These are phyloP conservation scores for Rhizophagus sp. DNA, from an alignment of 192 early-diverging fungal species.

Conservation along the genomic window DNA sequence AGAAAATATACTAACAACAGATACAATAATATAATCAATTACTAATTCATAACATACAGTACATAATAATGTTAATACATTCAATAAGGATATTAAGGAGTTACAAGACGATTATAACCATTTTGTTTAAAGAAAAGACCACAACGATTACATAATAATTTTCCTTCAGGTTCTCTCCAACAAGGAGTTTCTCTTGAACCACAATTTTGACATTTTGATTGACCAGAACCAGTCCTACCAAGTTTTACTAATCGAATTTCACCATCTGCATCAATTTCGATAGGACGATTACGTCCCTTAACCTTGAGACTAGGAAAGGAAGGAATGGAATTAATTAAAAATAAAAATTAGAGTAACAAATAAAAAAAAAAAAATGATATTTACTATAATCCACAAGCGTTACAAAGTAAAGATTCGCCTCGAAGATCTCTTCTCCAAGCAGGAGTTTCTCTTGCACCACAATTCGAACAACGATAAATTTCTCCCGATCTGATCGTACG, in stretches of 20 bases:
- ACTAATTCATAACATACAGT: no score
- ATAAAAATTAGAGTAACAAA: no score
- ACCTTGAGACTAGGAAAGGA: not conserved
- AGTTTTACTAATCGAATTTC: slow-evolving; percentile 17
- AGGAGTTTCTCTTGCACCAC: slow-evolving; percentile 11
- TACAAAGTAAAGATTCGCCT: slow-evolving; percentile 21
- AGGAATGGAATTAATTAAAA: slow-evolving; percentile 5
- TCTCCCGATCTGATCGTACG: not conserved
- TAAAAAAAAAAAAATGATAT: not conserved
- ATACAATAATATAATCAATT: no score
- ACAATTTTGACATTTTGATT: slow-evolving; percentile 22
- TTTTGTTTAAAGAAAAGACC: slow-evolving; percentile 19
- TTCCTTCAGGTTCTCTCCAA: slow-evolving; percentile 18
- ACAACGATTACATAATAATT: slow-evolving; percentile 21
- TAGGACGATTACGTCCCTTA: slow-evolving; percentile 13
- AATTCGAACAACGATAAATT: slow-evolving; percentile 29
- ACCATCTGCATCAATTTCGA: slow-evolving; percentile 6
- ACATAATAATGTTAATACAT: no score
- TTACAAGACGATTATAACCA: slow-evolving; percentile 1
- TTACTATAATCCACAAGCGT: slow-evolving; percentile 31
- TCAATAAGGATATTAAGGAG: not conserved
- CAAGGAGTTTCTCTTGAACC: not conserved
- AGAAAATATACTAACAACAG: no score
- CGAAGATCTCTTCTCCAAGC: slow-evolving; percentile 28
- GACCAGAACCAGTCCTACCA: not conserved